phyloP scores from a whole-genome alignment of 2,329 filamentous ascomycete species.

The Verticillium longisporum region DNA sequence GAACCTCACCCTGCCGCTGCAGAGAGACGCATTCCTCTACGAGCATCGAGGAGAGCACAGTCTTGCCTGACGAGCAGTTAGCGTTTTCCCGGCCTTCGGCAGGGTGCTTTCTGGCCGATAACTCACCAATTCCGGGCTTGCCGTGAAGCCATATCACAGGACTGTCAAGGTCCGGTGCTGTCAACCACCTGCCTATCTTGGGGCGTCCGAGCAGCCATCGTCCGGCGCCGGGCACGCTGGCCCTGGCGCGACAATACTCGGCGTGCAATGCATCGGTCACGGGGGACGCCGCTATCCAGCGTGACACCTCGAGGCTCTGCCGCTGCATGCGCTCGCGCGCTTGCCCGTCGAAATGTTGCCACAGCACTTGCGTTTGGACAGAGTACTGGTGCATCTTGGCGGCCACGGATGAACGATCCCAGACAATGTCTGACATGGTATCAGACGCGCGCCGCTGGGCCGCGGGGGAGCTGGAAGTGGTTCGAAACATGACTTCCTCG shows the following conservation, averaged over 20 bases:
- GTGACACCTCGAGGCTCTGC: not conserved
- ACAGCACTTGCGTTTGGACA: not conserved
- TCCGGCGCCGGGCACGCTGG: not conserved
- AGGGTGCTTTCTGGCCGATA: no score
- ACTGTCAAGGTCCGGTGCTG: not conserved
- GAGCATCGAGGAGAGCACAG: conserved; percentile 30
- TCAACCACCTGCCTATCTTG: not conserved
- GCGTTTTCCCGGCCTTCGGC: no score
- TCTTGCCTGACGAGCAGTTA: conserved; percentile 25
- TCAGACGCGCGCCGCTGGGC: not conserved
- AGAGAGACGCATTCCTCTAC: conserved; percentile 20
- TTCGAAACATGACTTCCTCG: not conserved
- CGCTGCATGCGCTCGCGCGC: not conserved
- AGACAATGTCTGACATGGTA: not conserved
- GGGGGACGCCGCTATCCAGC: not conserved
- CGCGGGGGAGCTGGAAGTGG: not conserved
- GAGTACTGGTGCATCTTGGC: not conserved
- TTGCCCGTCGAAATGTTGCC: not conserved
- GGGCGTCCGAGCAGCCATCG: not conserved
- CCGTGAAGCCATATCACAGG: conserved; percentile 24
- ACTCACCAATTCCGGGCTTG: conserved; percentile 23
- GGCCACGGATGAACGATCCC: not conserved
- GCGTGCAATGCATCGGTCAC: not conserved
- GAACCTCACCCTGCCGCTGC: not conserved
- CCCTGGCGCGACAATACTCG: not conserved